phyloP scores from a whole-genome alignment of 345 rosid species.

The Ricinus communis region DNA sequence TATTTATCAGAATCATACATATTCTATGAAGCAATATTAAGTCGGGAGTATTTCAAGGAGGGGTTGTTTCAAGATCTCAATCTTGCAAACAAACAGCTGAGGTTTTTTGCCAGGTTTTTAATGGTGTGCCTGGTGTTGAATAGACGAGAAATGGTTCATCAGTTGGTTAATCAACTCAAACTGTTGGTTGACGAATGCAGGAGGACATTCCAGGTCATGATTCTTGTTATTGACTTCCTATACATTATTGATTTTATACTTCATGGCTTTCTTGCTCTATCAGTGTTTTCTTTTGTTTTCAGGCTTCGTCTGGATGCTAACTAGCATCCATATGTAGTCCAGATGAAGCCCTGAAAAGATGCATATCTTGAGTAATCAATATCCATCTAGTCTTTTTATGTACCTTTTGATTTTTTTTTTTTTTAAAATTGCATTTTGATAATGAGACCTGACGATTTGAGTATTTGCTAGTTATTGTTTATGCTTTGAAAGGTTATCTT shows the following conservation, averaged over 20 bases:
- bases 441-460: background rate
- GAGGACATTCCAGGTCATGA: conserved; percentile 76
- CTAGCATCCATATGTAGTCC: no score
- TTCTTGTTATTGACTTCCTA: conserved; percentile 7
- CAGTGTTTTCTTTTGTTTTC: background rate
- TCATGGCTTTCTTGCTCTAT: background rate
- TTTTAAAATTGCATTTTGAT: background rate
- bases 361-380: no score
- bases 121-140: conserved; percentile 86
- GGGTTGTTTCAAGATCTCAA: conserved; percentile 75
- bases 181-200: conserved; percentile 86
- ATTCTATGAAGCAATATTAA: conserved; percentile 82
- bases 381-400: background rate
- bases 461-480: background rate
- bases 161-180: conserved; percentile 75
- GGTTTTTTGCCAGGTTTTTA: conserved; percentile 86
- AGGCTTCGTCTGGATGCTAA: background rate
- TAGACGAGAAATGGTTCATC: conserved; percentile 80
- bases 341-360: no score
- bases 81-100: conserved; percentile 87
- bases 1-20: conserved; percentile 80
- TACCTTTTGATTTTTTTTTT: background rate
- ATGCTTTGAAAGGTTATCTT: background rate
- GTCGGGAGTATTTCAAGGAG: conserved; percentile 85
- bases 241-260: background rate